Percentiles rank a stretch among this genome's conserved stretches.
phyloP scores from a whole-genome alignment of 176 grass and related monocot species.

The Elaeis guineensis region DNA sequence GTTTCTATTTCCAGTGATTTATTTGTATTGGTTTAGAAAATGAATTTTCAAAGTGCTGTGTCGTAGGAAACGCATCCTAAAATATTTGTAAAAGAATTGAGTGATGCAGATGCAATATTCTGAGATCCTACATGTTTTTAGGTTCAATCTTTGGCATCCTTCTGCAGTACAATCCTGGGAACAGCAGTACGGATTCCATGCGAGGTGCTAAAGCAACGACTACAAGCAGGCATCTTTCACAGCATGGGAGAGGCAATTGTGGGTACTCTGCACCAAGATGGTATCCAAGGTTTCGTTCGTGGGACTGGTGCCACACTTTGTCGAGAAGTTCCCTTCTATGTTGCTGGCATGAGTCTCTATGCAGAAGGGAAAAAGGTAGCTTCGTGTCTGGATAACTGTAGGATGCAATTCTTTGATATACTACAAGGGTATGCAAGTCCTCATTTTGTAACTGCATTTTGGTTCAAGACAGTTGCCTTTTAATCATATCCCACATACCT shows the following conservation, averaged over 20 bases:
- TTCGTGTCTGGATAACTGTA: not conserved
- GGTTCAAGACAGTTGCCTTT: too few species aligned
- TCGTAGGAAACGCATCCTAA: too few species aligned
- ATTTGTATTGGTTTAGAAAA: too few species aligned
- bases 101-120: too few species aligned
- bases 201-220: slow-evolving; percentile 85
- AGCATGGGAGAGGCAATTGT: slow-evolving; percentile 95
- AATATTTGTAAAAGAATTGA: too few species aligned
- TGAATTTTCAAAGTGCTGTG: too few species aligned
- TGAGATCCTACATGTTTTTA: slow-evolving; percentile 9
- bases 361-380: slow-evolving; percentile 85
- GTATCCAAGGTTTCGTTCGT: slow-evolving; percentile 79
- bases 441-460: too few species aligned
- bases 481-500: too few species aligned
- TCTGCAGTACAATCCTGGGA: slow-evolving; percentile 86
- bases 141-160: slow-evolving; percentile 93
- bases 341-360: slow-evolving; percentile 90
- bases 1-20: too few species aligned
- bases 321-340: slow-evolving; percentile 96
- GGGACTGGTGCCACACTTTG: slow-evolving; percentile 93
- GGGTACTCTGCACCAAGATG: slow-evolving; percentile 70
- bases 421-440: too few species aligned
- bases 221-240: slow-evolving; percentile 83
- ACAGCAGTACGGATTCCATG: slow-evolving; percentile 88
- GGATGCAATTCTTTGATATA: not conserved